A percentile compares a stretch with the other conserved stretches of the same genome.
Evolutionary conservation across 495 filamentous ascomycete genomes (phyloP).

Genomic region (Annulohypoxylon maeteangense): DNA sequence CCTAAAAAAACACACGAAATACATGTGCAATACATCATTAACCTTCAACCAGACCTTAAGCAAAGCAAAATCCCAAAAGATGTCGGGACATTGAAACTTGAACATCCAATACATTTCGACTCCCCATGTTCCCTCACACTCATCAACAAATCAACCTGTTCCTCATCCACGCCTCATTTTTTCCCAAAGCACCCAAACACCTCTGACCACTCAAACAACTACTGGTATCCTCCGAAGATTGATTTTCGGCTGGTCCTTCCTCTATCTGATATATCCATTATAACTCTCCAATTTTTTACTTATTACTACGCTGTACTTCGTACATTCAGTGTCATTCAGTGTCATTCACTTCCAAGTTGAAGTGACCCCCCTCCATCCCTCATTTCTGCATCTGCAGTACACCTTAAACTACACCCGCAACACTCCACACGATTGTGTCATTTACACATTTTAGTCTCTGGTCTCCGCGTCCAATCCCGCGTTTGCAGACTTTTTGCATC

Average conservation of each 20-base stretch:
- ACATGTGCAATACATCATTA: conserved; percentile 39
- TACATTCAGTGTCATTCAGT: neutral
- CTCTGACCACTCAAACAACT: too few species aligned
- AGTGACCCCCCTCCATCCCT: neutral
- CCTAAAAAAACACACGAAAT: neutral
- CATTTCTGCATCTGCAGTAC: conserved; percentile 34
- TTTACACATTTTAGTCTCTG: conserved; percentile 33
- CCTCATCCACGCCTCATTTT: conserved; percentile 28
- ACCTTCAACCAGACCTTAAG: neutral
- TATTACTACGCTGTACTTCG: neutral
- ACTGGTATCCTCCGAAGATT: neutral
- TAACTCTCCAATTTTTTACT: conserved; percentile 9
- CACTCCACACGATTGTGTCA: conserved; percentile 46
- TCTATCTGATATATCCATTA: conserved; percentile 22
- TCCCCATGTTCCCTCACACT: conserved; percentile 29
- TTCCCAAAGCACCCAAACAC: neutral
- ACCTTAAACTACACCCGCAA: conserved; percentile 35
- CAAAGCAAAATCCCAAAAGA: conserved; percentile 9
- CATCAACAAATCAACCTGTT: conserved; percentile 40
- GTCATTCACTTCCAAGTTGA: neutral
- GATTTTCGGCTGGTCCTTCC: conserved; percentile 35
- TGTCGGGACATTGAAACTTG: neutral
- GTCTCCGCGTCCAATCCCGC: conserved; percentile 43
- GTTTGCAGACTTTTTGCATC: conserved; percentile 37
- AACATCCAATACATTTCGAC: conserved; percentile 14